Evolutionary conservation across 2,329 filamentous ascomycete species (phyloP).

Genomic region (Aureobasidium lini): DNA sequence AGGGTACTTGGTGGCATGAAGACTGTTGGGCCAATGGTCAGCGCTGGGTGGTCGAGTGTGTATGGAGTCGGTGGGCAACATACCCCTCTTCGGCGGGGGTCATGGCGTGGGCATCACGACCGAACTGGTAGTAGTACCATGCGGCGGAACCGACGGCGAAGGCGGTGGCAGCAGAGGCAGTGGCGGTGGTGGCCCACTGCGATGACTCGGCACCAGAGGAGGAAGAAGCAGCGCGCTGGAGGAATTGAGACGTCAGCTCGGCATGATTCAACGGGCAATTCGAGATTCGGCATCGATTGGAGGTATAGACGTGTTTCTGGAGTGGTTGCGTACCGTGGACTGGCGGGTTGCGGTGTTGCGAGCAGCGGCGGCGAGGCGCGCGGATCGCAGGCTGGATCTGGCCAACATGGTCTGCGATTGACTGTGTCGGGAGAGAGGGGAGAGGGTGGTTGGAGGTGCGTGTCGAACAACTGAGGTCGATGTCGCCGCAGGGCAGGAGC

Average conservation of each 20-base stretch:
- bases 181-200: slow-evolving; percentile 75
- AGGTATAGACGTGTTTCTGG: neutral
- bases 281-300: slow-evolving; percentile 23
- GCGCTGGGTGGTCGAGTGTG: neutral
- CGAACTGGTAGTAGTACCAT: slow-evolving; percentile 97
- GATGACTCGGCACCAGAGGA: slow-evolving; percentile 60
- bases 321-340: slow-evolving; percentile 35
- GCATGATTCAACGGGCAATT: slow-evolving; percentile 6
- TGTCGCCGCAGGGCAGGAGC: neutral
- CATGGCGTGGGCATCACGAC: slow-evolving; percentile 77
- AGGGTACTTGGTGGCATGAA: slow-evolving; percentile 85
- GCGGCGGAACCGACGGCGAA: slow-evolving; percentile 82
- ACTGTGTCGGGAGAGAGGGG: neutral
- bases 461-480: slow-evolving; percentile 1
- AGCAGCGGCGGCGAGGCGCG: slow-evolving; percentile 82
- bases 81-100: slow-evolving; percentile 97
- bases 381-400: slow-evolving; percentile 81
- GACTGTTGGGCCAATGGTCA: slow-evolving; percentile 46
- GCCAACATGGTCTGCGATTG: slow-evolving; percentile 62
- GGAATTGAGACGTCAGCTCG: slow-evolving; percentile 18
- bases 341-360: slow-evolving; percentile 45
- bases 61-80: slow-evolving; percentile 39
- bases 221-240: slow-evolving; percentile 59
- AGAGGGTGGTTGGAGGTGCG: neutral
- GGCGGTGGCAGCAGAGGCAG: slow-evolving; percentile 77